These are phyloP conservation scores for Colletotrichum godetiae DNA, from an alignment of 2,329 filamentous ascomycete genomes.

Conservation along the genomic window DNA sequence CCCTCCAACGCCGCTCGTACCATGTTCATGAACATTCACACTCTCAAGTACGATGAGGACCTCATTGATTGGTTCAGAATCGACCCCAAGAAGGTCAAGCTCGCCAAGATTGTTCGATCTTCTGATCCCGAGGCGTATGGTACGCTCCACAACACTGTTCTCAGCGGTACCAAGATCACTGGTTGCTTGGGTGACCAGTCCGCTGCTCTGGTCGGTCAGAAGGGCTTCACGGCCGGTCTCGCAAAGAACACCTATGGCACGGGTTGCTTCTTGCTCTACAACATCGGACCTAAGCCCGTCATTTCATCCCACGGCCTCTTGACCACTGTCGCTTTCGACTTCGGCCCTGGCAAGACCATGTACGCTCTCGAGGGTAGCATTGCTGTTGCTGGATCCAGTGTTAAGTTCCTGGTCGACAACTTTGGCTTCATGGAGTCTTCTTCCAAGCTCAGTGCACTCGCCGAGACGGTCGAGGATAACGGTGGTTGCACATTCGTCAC, in stretches of 20 bases:
- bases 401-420: constrained; percentile 75
- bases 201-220: constrained; percentile 82
- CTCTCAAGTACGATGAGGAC: constrained; percentile 78
- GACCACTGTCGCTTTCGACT: constrained; percentile 82
- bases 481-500: constrained; percentile 83
- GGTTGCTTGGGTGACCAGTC: constrained; percentile 87
- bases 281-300: constrained; percentile 82
- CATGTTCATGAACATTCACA: constrained; percentile 88
- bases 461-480: constrained; percentile 69
- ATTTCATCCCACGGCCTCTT: constrained; percentile 82
- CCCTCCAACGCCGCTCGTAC: constrained; percentile 86
- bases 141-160: constrained; percentile 65
- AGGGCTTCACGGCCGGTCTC: constrained; percentile 78
- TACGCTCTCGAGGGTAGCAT: constrained; percentile 84
- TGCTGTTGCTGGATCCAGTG: constrained; percentile 79
- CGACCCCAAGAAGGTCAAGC: constrained; percentile 73
- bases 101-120: constrained; percentile 83
- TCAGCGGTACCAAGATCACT: constrained; percentile 77
- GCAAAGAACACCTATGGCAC: constrained; percentile 92
- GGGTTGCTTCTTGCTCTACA: constrained; percentile 86
- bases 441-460: constrained; percentile 57
- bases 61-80: constrained; percentile 81
- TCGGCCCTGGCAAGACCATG: constrained; percentile 73
- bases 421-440: constrained; percentile 64
- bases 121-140: constrained; percentile 78